Base-by-base conservation (phyloP, 139 green algal species). In the Micractinium sp. region DNA sequence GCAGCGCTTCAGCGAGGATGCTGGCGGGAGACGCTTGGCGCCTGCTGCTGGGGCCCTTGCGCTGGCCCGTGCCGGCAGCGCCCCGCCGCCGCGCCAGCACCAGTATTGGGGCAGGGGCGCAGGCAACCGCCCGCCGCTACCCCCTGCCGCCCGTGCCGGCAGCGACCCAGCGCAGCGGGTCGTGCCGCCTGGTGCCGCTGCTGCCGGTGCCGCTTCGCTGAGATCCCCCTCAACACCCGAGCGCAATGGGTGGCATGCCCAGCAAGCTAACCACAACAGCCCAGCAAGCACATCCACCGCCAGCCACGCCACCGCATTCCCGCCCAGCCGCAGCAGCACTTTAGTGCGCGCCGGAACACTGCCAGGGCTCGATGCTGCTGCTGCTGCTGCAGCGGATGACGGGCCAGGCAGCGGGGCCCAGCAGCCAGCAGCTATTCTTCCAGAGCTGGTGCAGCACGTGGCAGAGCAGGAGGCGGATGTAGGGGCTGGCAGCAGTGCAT, bases 391-490 rank as follows among this genome's bases (percentile, higher is more conserved):
- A 56, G 47, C 47, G 9, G 47, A 56, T 56, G 47, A 9, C 47
- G 47, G 5, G 47, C 7, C 47, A 56, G 47, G 47, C 47, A 56
- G 47, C 12, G 27, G 12, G 25, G 12, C 69, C 2, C 63, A 71
- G 20, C 63, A 27, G 20, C 18, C 63, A 12, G 20, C 22, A 27
- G 22, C 63, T 5, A 71, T 27, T 33, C 69, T 76, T 4, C 25
- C 18, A 22, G 78, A 83, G 78, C 78, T 83, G 78, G 25, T 67
- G 78, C 39, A 67, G 78, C 78, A 63, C 27, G 39, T 83, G 20
- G 78, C 78, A 63, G 39, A 33, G 19, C 41, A 83, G 27, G 35
- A 83, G 39, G 78, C 78, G 12, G 29, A 25, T 7, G 78, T 39
- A 35, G 78, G 12, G 1, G 15, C 1, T 39, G 29, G 27, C 35